phyloP scores from a whole-genome alignment of 2,329 filamentous ascomycete species.

The Thielaviopsis punctulata region DNA sequence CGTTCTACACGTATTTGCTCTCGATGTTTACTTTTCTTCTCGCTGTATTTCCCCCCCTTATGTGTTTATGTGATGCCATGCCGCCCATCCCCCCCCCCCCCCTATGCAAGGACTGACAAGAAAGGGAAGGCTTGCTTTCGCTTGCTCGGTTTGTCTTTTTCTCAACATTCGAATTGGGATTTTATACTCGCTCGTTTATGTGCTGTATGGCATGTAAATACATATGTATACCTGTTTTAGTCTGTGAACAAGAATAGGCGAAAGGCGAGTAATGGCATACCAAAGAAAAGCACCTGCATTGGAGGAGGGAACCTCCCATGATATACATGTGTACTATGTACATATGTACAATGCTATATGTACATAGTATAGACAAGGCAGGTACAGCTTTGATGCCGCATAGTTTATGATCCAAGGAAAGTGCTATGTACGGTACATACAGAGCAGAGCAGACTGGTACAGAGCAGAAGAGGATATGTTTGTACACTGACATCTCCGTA shows the following conservation, averaged over 20 bases:
- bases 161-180: too few relatives aligned
- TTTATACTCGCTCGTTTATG: neutral
- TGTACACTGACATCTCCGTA: too few relatives aligned
- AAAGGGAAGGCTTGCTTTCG: neutral
- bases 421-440: too few relatives aligned
- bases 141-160: neutral
- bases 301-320: neutral
- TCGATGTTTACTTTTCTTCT: neutral
- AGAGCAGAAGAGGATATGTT: too few relatives aligned
- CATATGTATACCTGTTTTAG: too few relatives aligned
- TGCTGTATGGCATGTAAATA: too few relatives aligned
- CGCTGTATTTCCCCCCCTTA: neutral
- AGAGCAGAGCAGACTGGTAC: too few relatives aligned
- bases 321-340: too few relatives aligned
- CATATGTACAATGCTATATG: too few relatives aligned
- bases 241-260: neutral
- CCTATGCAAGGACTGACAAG: neutral
- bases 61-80: neutral
- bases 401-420: neutral
- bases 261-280: neutral
- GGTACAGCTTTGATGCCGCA: neutral
- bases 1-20: too few relatives aligned
- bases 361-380: neutral
- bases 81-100: neutral
- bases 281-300: neutral